These are phyloP conservation scores for Dichotomopilus funicola DNA, from an alignment of 2,329 filamentous ascomycete species.

Conservation along the genomic window DNA sequence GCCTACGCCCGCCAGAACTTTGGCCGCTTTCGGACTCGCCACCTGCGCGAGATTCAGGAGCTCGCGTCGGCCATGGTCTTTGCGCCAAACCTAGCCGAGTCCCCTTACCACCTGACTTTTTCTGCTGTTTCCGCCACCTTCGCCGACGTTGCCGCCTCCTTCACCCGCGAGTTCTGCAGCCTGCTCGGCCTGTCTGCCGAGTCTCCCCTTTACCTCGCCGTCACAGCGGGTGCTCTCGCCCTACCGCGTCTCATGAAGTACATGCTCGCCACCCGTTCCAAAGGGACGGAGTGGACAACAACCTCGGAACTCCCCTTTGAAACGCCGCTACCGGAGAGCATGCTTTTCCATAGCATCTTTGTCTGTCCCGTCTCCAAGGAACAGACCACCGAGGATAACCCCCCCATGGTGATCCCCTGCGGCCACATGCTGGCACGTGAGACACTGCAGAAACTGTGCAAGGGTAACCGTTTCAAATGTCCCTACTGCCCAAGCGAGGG, in stretches of 20 bases:
- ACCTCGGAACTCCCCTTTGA: conserved; percentile 82
- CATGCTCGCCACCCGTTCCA: conserved; percentile 77
- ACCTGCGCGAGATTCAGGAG: conserved; percentile 72
- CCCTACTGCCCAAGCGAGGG: conserved; percentile 91
- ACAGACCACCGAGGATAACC: conserved; percentile 86
- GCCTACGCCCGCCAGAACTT: conserved; percentile 73
- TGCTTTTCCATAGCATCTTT: conserved; percentile 90
- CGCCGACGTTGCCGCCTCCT: conserved; percentile 76
- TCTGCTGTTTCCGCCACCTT: conserved; percentile 51
- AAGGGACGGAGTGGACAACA: conserved; percentile 91
- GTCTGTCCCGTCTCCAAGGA: conserved; percentile 97
- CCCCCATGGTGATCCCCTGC: conserved; percentile 94
- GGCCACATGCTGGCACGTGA: conserved; percentile 90
- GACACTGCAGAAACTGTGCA: conserved; percentile 70
- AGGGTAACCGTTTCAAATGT: conserved; percentile 81
- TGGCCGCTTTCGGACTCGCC: conserved; percentile 63
- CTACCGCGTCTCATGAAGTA: conserved; percentile 85
- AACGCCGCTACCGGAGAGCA: conserved; percentile 51
- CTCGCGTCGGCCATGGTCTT: conserved; percentile 78
- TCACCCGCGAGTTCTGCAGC: conserved; percentile 91
- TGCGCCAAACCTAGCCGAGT: conserved; percentile 63
- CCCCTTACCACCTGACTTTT: conserved; percentile 76
- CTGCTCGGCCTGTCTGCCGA: conserved; percentile 83
- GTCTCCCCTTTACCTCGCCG: conserved; percentile 86
- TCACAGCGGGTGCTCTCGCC: conserved; percentile 86